Evolutionary conservation across 768 basidiomycete genomes (phyloP).

Genomic region (Mycena sanguinolenta): DNA sequence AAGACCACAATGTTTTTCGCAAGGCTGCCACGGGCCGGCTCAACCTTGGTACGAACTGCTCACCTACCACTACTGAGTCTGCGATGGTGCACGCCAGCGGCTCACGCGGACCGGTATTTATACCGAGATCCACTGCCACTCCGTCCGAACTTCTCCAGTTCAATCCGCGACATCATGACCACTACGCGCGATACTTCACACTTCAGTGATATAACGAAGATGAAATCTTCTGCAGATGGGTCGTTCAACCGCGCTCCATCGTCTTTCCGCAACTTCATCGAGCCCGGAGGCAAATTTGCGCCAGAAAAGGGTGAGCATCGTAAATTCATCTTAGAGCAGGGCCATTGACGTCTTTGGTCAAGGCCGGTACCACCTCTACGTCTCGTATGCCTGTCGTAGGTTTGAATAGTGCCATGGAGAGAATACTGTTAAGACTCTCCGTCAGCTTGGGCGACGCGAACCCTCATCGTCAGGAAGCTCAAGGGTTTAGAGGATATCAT

Average conservation of each 20-base stretch:
- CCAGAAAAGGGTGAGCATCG: constrained; percentile 71
- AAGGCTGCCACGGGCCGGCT: no score
- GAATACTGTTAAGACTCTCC: not conserved
- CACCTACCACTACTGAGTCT: no score
- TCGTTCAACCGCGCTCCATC: constrained; percentile 65
- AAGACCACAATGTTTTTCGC: no score
- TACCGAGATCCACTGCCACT: no score
- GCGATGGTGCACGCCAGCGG: no score
- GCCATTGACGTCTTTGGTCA: not conserved
- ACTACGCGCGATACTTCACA: constrained; percentile 24
- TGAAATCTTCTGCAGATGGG: constrained; percentile 61
- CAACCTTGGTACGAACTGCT: no score
- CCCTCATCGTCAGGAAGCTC: constrained; percentile 89
- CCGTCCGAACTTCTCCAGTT: not conserved
- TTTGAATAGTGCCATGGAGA: not conserved
- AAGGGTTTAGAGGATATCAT: constrained; percentile 93
- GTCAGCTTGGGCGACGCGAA: constrained; percentile 92
- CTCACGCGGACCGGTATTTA: no score
- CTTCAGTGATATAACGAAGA: constrained; percentile 59
- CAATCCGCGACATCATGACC: constrained; percentile 1
- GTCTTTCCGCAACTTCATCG: constrained; percentile 62
- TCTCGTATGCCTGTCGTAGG: constrained; percentile 74
- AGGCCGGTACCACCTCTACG: constrained; percentile 81
- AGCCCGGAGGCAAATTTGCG: constrained; percentile 63
- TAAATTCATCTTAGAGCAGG: not conserved